These are phyloP conservation scores for Silybum marianum DNA, from an alignment of 129 eudicot genomes.

Conservation along the genomic window DNA sequence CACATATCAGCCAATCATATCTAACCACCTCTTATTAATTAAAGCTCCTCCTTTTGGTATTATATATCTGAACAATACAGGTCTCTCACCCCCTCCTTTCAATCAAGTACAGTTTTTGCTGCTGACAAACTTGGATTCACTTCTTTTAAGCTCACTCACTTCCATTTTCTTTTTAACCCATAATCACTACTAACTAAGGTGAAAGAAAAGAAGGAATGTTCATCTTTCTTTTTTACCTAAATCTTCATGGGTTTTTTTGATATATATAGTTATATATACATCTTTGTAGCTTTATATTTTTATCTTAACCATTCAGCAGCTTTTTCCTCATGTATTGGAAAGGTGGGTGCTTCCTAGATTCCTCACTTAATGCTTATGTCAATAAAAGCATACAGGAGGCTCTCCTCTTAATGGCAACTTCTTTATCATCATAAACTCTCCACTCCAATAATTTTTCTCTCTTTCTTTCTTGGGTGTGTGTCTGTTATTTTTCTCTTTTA, in stretches of 20 bases:
- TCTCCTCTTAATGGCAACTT: slow-evolving; percentile 26
- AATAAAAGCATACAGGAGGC: slow-evolving; percentile 31
- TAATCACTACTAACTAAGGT: not conserved
- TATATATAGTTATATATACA: not conserved
- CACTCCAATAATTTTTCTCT: not conserved
- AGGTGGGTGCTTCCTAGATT: slow-evolving; percentile 46
- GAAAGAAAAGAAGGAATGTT: not conserved
- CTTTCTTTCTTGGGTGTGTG: slow-evolving; percentile 5
- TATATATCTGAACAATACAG: slow-evolving; percentile 37
- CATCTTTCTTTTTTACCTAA: not conserved
- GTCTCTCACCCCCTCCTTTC: slow-evolving; percentile 36
- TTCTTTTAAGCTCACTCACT: slow-evolving; percentile 35
- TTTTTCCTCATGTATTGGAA: slow-evolving; percentile 50
- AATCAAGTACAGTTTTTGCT: slow-evolving; percentile 49
- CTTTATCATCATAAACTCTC: slow-evolving; percentile 10
- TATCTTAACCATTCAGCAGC: slow-evolving; percentile 26
- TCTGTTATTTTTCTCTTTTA: not conserved
- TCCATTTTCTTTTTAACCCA: not conserved
- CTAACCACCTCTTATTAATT: slow-evolving; percentile 42
- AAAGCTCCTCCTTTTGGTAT: slow-evolving; percentile 35
- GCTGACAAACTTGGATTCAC: slow-evolving; percentile 51
- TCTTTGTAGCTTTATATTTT: slow-evolving; percentile 20
- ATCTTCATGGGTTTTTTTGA: slow-evolving; percentile 14
- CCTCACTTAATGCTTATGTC: slow-evolving; percentile 44
- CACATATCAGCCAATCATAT: slow-evolving; percentile 60